These are phyloP conservation scores for Triangularia setosa DNA, from an alignment of 2,329 filamentous ascomycete genomes.

Conservation along the genomic window DNA sequence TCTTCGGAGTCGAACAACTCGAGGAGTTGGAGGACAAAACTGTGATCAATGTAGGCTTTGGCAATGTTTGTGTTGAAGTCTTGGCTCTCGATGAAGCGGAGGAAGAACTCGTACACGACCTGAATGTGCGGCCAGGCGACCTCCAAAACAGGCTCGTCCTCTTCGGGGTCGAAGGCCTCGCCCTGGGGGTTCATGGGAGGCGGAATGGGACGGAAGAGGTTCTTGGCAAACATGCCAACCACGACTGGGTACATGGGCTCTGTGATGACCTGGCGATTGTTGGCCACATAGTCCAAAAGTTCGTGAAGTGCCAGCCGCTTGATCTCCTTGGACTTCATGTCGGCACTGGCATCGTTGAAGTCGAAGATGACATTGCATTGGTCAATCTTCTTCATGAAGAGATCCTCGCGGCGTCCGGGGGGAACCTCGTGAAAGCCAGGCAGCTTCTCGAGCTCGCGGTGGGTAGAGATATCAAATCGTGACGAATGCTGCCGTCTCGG, in stretches of 20 bases:
- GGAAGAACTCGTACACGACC: constrained; percentile 98
- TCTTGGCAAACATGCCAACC: constrained; percentile 99
- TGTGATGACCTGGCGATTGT: constrained; percentile 96
- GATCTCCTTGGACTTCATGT: constrained; percentile 99
- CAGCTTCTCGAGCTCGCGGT: constrained; percentile 93
- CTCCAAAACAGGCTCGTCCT: constrained; percentile 96
- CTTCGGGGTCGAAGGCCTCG: constrained; percentile 96
- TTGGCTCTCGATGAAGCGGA: constrained; percentile 97
- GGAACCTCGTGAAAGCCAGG: constrained; percentile 97
- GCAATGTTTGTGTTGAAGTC: constrained; percentile 99
- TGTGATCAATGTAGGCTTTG: constrained; percentile 97
- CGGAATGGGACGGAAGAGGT: constrained; percentile 93
- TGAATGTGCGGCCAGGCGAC: constrained; percentile 99
- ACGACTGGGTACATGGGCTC: constrained; percentile 98
- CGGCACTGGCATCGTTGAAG: constrained; percentile 95
- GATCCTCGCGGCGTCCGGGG: constrained; percentile 87
- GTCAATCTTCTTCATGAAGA: constrained; percentile 99
- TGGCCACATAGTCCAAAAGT: constrained; percentile 94
- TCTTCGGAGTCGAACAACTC: constrained; percentile 98
- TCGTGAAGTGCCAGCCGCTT: constrained; percentile 95
- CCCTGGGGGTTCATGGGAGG: constrained; percentile 97
- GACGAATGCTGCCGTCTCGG: constrained; percentile 97
- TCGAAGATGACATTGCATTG: constrained; percentile 99
- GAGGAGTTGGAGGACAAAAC: constrained; percentile 93
- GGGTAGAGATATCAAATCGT: constrained; percentile 94